Percentiles rank a stretch among this genome's conserved stretches.
These are phyloP conservation scores for Hortaea sp. DNA, from an alignment of 2,329 filamentous ascomycete genomes.

Conservation along the genomic window DNA sequence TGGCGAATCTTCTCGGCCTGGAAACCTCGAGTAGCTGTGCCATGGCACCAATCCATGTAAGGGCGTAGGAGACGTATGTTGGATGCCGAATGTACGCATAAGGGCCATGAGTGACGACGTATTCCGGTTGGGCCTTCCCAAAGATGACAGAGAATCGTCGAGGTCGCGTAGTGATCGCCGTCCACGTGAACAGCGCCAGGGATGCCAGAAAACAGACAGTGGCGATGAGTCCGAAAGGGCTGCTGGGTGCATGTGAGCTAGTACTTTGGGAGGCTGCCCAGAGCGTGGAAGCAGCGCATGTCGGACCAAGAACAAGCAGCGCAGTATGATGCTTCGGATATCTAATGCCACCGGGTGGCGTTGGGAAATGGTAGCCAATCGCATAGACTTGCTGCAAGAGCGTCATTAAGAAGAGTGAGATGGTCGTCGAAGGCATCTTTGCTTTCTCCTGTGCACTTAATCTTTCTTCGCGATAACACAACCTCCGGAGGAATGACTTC, in stretches of 20 bases:
- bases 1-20: neutral
- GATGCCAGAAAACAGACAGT: neutral
- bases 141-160: neutral
- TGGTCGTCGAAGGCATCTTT: no score
- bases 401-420: neutral
- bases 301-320: neutral
- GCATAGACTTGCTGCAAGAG: neutral
- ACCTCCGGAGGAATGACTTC: no score
- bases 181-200: neutral
- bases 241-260: no score
- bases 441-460: no score
- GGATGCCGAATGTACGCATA: neutral
- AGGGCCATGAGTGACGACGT: neutral
- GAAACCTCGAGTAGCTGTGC: neutral
- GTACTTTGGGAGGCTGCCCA: neutral
- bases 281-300: neutral
- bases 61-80: neutral
- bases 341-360: neutral
- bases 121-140: neutral
- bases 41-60: neutral
- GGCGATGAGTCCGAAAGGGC: no score
- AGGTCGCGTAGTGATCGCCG: neutral
- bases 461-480: no score
- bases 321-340: neutral
- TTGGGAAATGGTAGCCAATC: neutral